Base-by-base conservation (phyloP, 768 basidiomycete genomes). In the Coprinopsis sp. region DNA sequence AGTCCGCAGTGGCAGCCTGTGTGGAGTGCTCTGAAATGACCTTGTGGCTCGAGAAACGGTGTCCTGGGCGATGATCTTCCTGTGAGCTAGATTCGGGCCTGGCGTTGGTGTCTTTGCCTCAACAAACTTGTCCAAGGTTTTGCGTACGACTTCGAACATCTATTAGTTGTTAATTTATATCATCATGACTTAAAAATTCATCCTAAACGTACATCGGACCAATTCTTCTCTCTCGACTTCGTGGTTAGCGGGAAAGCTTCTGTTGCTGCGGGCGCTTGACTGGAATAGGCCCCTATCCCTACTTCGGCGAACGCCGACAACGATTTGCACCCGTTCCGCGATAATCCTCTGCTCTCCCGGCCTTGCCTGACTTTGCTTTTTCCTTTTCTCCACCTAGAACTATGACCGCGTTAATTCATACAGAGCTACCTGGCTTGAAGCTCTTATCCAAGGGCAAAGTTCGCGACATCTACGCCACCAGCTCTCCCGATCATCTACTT, bases 391-490 rank as follows among this genome's bases (percentile, higher is more conserved):
- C 37, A 21, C 49, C 14, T 39, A n/a, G 31, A 39, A 18, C 29
- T 11, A 60, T 58, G 60, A 25, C 57, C 31, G 69, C 78, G 6
- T 61, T 85, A 23, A 74, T 77, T 33, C 64, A 74, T 40, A 79
- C 82, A 4, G 56, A 84, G 56, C 67, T 88, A 3, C 78, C 79
- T 16, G 71, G 62, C 21, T 73, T 96, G 41, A 76, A 69, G 21
- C 69, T 97, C 2, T 49, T 97, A 25, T 92, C 91, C 1, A 81
- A 76, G 62, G 96, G 96, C 48, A 99, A 99, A 77, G 96, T 99
- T 18, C 82, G 96, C 47, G 95, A 98, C 65, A 84, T 99, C 60
- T 98, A 99, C 67, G 58, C 77, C 25, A 84, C 81, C 11, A 82
- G 84, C 4, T 81, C 80, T 5, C 73, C 77, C 18, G 75, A 82